A percentile compares a stretch with the other conserved stretches of the same genome.
phyloP scores from a whole-genome alignment of 208 protist genomes.

The Acanthamoeba castellanii region DNA sequence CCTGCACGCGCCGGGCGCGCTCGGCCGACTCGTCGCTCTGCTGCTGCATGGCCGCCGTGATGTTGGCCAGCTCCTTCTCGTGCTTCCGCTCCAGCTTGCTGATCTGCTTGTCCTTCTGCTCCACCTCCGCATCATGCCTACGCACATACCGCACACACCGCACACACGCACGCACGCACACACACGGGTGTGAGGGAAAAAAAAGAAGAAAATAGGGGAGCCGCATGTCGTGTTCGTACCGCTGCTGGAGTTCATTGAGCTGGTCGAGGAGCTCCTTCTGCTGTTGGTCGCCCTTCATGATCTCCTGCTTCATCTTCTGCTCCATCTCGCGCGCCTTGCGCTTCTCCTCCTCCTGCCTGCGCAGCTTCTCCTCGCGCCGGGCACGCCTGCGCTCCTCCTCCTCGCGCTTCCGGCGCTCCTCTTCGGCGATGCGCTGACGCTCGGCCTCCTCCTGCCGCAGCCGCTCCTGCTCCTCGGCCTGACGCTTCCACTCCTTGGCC shows the following conservation, averaged over 20 bases:
- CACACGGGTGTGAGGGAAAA: too few species aligned
- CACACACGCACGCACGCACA: too few species aligned
- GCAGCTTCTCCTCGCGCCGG: conserved; percentile 15
- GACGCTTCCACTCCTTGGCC: conserved; percentile 43
- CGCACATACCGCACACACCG: too few species aligned
- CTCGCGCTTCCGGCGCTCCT: neutral
- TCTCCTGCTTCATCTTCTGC: conserved; percentile 46
- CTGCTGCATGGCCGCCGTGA: conserved; percentile 5
- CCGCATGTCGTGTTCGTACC: neutral
- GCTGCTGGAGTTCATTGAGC: conserved; percentile 37
- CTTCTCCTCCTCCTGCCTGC: conserved; percentile 1
- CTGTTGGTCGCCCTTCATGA: conserved; percentile 58
- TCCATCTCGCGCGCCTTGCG: conserved; percentile 10
- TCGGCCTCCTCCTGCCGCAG: neutral
- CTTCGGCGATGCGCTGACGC: neutral
- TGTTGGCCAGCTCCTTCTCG: conserved; percentile 24
- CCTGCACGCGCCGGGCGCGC: neutral
- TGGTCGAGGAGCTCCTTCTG: conserved; percentile 54
- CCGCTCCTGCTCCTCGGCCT: neutral
- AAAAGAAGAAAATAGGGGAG: too few species aligned
- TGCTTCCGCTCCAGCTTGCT: conserved; percentile 15
- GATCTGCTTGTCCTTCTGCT: conserved; percentile 48
- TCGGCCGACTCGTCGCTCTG: conserved; percentile 33
- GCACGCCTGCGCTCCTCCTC: conserved; percentile 8
- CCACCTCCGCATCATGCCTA: conserved; percentile 20